These are phyloP conservation scores for Chrysoporthe austroafricana DNA, from an alignment of 2,329 filamentous ascomycete species.

Conservation along the genomic window DNA sequence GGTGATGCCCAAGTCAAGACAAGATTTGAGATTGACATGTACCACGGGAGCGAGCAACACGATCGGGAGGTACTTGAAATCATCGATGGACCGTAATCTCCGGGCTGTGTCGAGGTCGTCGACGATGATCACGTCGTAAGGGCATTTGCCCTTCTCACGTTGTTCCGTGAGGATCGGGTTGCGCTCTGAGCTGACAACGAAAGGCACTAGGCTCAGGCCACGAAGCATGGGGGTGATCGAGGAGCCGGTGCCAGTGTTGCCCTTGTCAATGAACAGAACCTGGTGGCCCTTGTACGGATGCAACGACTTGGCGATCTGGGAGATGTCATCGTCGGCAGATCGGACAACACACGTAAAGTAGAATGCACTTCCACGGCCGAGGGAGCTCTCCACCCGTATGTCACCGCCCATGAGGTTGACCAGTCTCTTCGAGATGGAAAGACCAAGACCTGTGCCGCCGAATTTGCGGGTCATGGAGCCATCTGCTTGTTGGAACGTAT, in stretches of 20 bases:
- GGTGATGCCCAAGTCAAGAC: conserved; percentile 93
- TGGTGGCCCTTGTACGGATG: conserved; percentile 90
- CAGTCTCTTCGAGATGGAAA: conserved; percentile 93
- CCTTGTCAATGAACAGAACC: conserved; percentile 93
- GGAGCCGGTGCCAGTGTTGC: conserved; percentile 75
- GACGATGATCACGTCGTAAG: conserved; percentile 94
- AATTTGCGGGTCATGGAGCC: conserved; percentile 96
- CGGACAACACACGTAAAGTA: conserved; percentile 95
- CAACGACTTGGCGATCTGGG: conserved; percentile 79
- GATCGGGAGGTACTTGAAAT: conserved; percentile 97
- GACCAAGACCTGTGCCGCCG: conserved; percentile 87
- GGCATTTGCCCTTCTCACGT: conserved; percentile 60
- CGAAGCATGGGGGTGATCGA: conserved; percentile 79
- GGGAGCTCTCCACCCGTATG: conserved; percentile 93
- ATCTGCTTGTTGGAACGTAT: conserved; percentile 98
- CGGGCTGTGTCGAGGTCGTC: conserved; percentile 93
- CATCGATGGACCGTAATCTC: conserved; percentile 81
- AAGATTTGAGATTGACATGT: conserved; percentile 89
- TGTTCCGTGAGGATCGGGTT: conserved; percentile 61
- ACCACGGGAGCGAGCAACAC: conserved; percentile 89
- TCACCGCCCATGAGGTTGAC: conserved; percentile 96
- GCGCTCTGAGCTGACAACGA: conserved; percentile 81
- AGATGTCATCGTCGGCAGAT: conserved; percentile 77
- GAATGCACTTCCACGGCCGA: conserved; percentile 90
- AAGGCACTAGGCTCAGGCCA: conserved; percentile 77